Evolutionary conservation across 257 asterid species (phyloP), one percentile per base, ranked within the genome.

Genomic region (Galeopsis tetrahit): DNA sequence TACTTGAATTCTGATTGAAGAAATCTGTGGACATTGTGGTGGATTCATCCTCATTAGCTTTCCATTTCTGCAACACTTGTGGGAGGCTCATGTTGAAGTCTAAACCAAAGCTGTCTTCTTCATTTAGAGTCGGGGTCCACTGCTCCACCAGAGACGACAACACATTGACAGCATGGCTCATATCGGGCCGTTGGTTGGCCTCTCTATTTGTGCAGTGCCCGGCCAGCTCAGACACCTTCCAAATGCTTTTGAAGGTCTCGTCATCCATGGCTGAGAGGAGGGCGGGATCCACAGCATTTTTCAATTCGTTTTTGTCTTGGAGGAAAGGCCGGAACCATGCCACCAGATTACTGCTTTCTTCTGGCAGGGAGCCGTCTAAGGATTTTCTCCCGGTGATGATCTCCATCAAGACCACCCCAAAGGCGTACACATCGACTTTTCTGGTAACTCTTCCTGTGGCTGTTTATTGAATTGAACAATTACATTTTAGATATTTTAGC

Each of bases 371-470:
- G 55, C 84, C 89, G 14, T 89, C 98, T 17, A 93, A 60, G 33
- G 97, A 92, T 71, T 83, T 91, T 71, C 89, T 68, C 7, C 98
- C 92, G 0, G 96, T 89, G 40, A 91, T 76, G 10, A 91, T 69
- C 80, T 94, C 99, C 99, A 91, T 91, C 79, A 94, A 75, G 67
- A 94, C 77, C 63, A 91, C 99, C 4, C 99, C 98, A 10, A 82
- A 94, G 63, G 98, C 94, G 17, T 75, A 94, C 17, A 94, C 97
- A 42, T 94, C 99, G 2, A 85, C 89, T 79, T 88, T 89, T 8
- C 90, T 82, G 38, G 97, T 94, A 66, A 94, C 99, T 77, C 88
- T 83, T 63, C 99, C 99, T 0, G 97, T 89, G 13, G 90, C 98
- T 91, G 94, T 81, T 69, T 38, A 51, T 76, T 39, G 11, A 62